Conservation (phyloP, 2,329 filamentous ascomycete genomes). For the Colletotrichum echinochloae region DNA sequence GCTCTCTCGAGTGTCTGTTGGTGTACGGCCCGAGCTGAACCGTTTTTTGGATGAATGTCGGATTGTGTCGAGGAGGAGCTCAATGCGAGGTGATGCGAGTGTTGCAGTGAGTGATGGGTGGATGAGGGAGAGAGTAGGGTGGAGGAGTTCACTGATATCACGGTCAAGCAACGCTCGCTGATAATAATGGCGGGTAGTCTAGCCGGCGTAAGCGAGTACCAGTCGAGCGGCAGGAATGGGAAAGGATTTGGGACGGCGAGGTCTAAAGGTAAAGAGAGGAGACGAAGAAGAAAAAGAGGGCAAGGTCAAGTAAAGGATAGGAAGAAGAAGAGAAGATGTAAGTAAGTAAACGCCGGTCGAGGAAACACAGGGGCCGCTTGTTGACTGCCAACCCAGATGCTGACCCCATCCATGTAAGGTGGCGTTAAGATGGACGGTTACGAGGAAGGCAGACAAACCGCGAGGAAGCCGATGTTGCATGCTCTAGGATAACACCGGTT, state of each 20-base stretch:
- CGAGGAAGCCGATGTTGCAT: conserved; percentile 25
- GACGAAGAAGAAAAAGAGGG: background rate
- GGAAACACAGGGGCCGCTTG: conserved; percentile 20
- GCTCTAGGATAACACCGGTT: conserved; percentile 24
- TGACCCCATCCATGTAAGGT: background rate
- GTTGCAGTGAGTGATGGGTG: conserved; percentile 32
- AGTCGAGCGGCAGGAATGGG: background rate
- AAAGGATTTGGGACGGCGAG: background rate
- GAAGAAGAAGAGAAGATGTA: conserved; percentile 14
- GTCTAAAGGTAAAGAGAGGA: background rate
- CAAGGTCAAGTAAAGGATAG: background rate
- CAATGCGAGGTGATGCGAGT: background rate
- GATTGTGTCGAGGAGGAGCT: conserved; percentile 15
- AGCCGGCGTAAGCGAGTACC: background rate
- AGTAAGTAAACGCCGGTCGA: background rate
- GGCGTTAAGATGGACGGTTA: background rate
- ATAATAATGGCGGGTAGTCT: background rate
- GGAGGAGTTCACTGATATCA: conserved; percentile 23
- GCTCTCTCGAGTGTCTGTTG: conserved; percentile 5
- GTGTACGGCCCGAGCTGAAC: conserved; percentile 6
- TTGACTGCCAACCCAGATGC: conserved; percentile 6
- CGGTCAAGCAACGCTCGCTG: conserved; percentile 20
- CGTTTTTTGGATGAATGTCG: conserved; percentile 10
- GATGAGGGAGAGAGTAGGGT: conserved; percentile 25
- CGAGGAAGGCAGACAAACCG: conserved; percentile 12